A percentile compares a stretch with the other conserved stretches of the same genome.
Evolutionary conservation across 208 protist genomes (phyloP).

Genomic region (Leishmania martiniquensis): DNA sequence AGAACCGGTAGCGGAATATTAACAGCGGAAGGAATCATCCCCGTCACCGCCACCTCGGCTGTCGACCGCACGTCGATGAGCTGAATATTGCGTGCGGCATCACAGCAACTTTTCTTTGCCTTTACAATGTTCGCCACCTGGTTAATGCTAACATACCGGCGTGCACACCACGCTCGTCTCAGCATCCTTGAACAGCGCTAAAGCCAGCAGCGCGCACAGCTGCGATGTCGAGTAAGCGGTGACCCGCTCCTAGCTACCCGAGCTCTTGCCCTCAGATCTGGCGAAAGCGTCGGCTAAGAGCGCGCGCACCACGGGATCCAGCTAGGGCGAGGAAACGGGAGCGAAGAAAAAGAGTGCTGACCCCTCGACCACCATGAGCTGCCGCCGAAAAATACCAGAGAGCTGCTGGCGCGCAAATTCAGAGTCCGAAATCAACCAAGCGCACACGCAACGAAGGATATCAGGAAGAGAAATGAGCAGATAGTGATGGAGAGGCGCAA

Average conservation of each 20-base stretch:
- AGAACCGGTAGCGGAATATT: slow-evolving; percentile 73
- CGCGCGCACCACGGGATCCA: too few relatives aligned
- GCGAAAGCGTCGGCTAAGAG: not conserved
- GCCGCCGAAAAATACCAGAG: not conserved
- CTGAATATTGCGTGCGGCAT: slow-evolving; percentile 35
- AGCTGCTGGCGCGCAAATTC: not conserved
- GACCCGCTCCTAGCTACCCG: not conserved
- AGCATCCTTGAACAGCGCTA: slow-evolving; percentile 21
- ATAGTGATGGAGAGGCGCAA: not conserved
- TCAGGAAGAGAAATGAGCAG: not conserved
- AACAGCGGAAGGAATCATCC: slow-evolving; percentile 71
- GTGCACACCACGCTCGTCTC: slow-evolving; percentile 5
- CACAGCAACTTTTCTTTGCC: slow-evolving; percentile 39
- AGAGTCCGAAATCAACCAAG: not conserved
- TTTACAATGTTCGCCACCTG: slow-evolving; percentile 68
- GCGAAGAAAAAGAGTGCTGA: not conserved
- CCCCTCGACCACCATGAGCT: not conserved
- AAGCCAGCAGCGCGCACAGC: not conserved
- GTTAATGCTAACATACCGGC: slow-evolving; percentile 47
- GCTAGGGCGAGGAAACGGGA: not conserved
- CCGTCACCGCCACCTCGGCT: slow-evolving; percentile 61
- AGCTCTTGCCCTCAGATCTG: not conserved
- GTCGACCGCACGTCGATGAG: slow-evolving; percentile 82
- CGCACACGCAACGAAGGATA: not conserved
- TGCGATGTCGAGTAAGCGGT: not conserved